phyloP scores from a whole-genome alignment of 176 grass and related monocot species.

The Carex cristatella region DNA sequence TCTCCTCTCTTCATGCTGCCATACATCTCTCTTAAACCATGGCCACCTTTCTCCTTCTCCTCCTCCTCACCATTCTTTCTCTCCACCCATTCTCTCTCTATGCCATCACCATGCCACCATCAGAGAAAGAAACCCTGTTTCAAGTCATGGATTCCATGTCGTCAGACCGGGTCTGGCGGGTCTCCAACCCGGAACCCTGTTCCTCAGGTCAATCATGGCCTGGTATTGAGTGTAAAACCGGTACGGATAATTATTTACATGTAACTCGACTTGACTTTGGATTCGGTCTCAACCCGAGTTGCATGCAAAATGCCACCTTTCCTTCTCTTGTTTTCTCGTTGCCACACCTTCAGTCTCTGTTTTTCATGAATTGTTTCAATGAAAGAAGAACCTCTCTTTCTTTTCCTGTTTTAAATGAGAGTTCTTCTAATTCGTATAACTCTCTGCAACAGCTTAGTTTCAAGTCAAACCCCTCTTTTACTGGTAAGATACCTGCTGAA shows the following conservation, averaged over 20 bases:
- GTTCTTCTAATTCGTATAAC: conserved; percentile 37
- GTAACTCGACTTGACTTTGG: conserved; percentile 96
- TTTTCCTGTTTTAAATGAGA: conserved; percentile 19
- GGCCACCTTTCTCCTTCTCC: conserved; percentile 3
- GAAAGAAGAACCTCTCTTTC: conserved; percentile 34
- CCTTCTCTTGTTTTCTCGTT: conserved; percentile 48
- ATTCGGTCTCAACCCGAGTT: conserved; percentile 62
- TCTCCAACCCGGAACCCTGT: conserved; percentile 73
- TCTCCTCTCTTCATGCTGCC: conserved; percentile 20
- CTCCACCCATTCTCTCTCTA: conserved; percentile 20
- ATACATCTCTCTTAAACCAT: conserved; percentile 3
- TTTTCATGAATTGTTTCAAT: conserved; percentile 86
- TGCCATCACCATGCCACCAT: conserved; percentile 36
- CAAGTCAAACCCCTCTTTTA: conserved; percentile 53
- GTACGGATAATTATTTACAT: conserved; percentile 28
- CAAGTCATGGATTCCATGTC: conserved; percentile 79
- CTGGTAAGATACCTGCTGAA: conserved; percentile 47
- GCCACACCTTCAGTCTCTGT: conserved; percentile 65
- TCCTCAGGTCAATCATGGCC: conserved; percentile 46
- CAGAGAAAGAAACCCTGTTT: conserved; percentile 66
- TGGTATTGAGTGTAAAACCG: conserved; percentile 84
- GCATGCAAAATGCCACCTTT: conserved; percentile 55
- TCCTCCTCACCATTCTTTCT: conserved; percentile 9
- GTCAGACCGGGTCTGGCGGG: conserved; percentile 76
- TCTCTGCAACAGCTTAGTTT: conserved; percentile 78